Conservation (phyloP, 495 filamentous ascomycete genomes). For the Talaromyces trachyspermus region DNA sequence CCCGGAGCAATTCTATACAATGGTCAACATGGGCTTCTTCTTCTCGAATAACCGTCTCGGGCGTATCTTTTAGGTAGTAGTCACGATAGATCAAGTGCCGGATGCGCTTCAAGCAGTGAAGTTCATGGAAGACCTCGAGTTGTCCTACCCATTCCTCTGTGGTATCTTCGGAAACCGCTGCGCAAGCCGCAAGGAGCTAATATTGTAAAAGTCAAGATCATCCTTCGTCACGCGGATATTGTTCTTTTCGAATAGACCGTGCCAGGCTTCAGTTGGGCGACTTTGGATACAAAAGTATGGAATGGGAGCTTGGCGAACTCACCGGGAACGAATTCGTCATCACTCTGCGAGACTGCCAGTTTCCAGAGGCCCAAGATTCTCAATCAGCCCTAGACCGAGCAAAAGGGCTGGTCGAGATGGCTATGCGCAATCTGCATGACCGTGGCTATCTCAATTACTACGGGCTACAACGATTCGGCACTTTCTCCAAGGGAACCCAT, state of each 20-base stretch:
- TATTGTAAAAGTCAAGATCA: conserved; percentile 9
- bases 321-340: conserved; percentile 87
- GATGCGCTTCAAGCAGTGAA: conserved; percentile 15
- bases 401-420: conserved; percentile 46
- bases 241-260: conserved; percentile 10
- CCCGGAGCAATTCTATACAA: conserved; percentile 16
- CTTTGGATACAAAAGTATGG: conserved; percentile 64
- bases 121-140: conserved; percentile 12
- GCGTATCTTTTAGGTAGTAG: conserved; percentile 9
- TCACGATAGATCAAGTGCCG: conserved; percentile 11
- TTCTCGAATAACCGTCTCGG: conserved; percentile 1
- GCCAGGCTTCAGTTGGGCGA: conserved; percentile 29
- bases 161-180: background rate
- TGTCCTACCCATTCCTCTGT: conserved; percentile 6
- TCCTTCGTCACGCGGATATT: conserved; percentile 7
- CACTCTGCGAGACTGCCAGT: conserved; percentile 74
- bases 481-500: conserved; percentile 73
- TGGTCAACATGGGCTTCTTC: conserved; percentile 13
- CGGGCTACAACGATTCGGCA: conserved; percentile 89
- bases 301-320: conserved; percentile 75
- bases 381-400: conserved; percentile 31
- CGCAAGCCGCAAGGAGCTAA: conserved; percentile 7
- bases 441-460: conserved; percentile 94
- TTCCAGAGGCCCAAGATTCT: conserved; percentile 41
- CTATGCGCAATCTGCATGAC: conserved; percentile 46